Conservation (phyloP, 306 rosid genomes). For the Fagus sylvatica region DNA sequence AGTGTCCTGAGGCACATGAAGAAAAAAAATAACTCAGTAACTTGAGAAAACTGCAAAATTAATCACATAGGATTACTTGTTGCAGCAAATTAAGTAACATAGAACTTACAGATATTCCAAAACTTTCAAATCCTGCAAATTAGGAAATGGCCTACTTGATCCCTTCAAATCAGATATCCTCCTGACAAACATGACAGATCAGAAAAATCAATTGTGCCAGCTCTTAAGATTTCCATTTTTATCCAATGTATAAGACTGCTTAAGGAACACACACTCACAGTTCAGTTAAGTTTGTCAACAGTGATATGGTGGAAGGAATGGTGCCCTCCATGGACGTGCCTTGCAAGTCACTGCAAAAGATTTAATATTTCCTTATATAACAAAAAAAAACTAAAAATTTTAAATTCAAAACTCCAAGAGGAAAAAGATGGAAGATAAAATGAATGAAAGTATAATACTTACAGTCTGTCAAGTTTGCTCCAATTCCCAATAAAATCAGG, state of each 20-base stretch:
- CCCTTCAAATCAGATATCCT: conserved; percentile 75
- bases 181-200: conserved; percentile 51
- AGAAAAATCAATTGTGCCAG: conserved; percentile 12
- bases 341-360: conserved; percentile 57
- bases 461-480: conserved; percentile 50
- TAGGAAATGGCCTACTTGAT: conserved; percentile 48
- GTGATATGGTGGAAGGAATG: conserved; percentile 52
- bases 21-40: conserved; percentile 17
- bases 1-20: conserved; percentile 50
- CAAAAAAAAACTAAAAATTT: not conserved
- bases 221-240: not conserved
- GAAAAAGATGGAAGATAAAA: not conserved
- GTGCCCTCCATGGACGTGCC: conserved; percentile 82
- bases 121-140: conserved; percentile 42
- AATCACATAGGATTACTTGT: conserved; percentile 3
- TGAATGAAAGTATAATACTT: conserved; percentile 28
- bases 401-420: not conserved
- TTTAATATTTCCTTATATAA: not conserved
- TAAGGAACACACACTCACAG: conserved; percentile 47
- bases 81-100: conserved; percentile 5
- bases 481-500: conserved; percentile 64
- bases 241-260: not conserved
- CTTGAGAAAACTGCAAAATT: not conserved
- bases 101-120: conserved; percentile 54
- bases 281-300: conserved; percentile 34